phyloP scores from a whole-genome alignment of 257 asterid species.

The Henckelia pumila region DNA sequence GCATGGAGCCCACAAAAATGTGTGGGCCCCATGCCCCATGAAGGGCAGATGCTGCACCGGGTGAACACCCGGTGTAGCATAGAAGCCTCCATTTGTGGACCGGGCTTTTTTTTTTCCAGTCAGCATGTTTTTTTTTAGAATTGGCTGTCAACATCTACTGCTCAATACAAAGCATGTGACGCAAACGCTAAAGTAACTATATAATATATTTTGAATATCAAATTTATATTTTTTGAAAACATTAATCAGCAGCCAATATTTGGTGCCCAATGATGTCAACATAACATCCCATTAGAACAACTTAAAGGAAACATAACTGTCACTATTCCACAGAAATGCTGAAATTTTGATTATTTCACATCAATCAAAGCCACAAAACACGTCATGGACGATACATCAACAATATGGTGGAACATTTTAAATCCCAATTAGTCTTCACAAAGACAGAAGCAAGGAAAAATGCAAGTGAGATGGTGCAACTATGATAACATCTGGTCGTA shows the following conservation, averaged over 20 bases:
- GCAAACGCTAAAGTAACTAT: background rate
- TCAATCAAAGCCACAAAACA: background rate
- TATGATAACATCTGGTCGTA: no score
- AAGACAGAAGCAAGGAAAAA: no score
- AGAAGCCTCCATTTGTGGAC: no score
- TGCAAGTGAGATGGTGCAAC: background rate
- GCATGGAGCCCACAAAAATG: no score
- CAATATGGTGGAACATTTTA: no score
- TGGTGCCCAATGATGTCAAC: background rate
- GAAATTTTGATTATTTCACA: no score
- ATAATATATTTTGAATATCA: background rate
- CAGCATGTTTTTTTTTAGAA: background rate
- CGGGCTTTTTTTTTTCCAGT: background rate
- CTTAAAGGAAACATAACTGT: background rate
- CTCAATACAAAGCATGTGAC: background rate
- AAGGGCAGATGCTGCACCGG: no score
- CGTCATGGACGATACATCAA: no score
- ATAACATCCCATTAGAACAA: background rate
- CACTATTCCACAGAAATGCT: background rate
- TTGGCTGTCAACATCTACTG: background rate
- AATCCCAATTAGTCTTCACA: background rate
- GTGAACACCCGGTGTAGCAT: no score
- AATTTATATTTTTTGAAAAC: background rate
- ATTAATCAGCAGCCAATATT: background rate
- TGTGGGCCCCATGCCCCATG: no score